phyloP scores from a whole-genome alignment of 192 early-diverging fungal species.

The Cladochytrium replicatum region DNA sequence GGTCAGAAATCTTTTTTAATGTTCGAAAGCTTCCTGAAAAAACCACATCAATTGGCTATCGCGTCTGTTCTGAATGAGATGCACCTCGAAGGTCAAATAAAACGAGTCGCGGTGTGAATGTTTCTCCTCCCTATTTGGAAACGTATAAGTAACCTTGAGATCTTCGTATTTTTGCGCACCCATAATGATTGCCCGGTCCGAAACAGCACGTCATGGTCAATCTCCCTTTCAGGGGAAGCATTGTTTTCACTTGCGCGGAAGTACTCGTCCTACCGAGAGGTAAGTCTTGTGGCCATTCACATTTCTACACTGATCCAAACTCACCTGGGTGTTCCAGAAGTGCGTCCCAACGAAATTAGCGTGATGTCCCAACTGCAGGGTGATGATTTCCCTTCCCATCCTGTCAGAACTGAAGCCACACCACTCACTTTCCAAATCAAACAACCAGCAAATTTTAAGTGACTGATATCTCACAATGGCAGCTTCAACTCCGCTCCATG shows the following conservation, averaged over 20 bases:
- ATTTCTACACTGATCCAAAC: not conserved
- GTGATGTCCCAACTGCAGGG: constrained; percentile 78
- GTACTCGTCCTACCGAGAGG: constrained; percentile 8
- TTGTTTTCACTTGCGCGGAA: constrained; percentile 32
- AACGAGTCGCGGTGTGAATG: constrained; percentile 67
- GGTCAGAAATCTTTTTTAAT: constrained; percentile 10
- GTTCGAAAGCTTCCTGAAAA: constrained; percentile 13
- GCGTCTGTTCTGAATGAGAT: constrained; percentile 4
- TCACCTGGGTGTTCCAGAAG: constrained; percentile 85
- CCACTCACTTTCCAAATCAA: too few relatives aligned
- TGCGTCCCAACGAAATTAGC: constrained; percentile 86
- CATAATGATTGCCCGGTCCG: constrained; percentile 29
- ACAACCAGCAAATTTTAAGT: too few relatives aligned
- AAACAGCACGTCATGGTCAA: constrained; percentile 53
- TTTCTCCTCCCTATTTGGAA: constrained; percentile 46
- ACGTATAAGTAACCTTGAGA: not conserved
- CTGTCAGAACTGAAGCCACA: too few relatives aligned
- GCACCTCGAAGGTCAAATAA: constrained; percentile 71
- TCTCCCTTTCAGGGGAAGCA: constrained; percentile 29
- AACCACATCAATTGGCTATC: constrained; percentile 17
- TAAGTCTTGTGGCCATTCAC: not conserved
- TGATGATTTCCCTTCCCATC: constrained; percentile 62
- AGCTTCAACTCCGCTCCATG: too few relatives aligned
- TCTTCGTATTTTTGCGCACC: not conserved
- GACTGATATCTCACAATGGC: too few relatives aligned